Base-by-base conservation (phyloP, 148 eudicot genomes). In the Rhododendron henanense region DNA sequence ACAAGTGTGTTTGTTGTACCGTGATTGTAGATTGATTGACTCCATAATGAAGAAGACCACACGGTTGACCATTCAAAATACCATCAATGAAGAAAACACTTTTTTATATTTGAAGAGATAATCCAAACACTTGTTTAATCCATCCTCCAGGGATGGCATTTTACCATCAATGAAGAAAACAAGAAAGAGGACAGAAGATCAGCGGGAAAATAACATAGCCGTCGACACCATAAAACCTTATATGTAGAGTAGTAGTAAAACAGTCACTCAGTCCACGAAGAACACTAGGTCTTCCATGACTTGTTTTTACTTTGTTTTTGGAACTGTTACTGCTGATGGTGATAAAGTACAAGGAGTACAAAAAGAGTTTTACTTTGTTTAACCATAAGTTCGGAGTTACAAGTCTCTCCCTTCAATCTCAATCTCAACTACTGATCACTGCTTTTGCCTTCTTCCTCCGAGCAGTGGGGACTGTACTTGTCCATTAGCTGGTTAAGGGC, bases 401-500 rank as follows among this genome's bases (percentile, higher is more conserved):
- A 63, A 63, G 71, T 63, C 71, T 63, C 13, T n/a, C 71, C 75
- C 75, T 13, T 63, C 71, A 63, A 63, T 11, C 75, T 69, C 31
- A 31, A 31, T 31, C 31, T 31, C 16, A 69, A 69, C 31, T 28
- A 69, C 18, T 1, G 37, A 31, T 28, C 37, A 31, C 18, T 10
- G 39, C 75, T 50, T 39, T 25, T 48, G 39, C 59, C 23, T n/a
- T 6, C 21, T 59, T 33, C n/a, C 71, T 78, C 78, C 4, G 35
- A 53, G 9, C 1, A 47, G 28, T 63, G 61, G 21, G 94, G 93
- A 41, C 87, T 85, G 89, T 90, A 92, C 78, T 93, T 90, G 18
- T 69, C 88, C 94, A 94, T 91, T 33, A 96, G 93, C 71, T 81
- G 81, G 57, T 90, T 84, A 39, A 92, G 81, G 37, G 73, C 84